A percentile compares a stretch with the other conserved stretches of the same genome.
Conservation (phyloP, 768 basidiomycete genomes). For the Cantharellus cinnabarinus region DNA sequence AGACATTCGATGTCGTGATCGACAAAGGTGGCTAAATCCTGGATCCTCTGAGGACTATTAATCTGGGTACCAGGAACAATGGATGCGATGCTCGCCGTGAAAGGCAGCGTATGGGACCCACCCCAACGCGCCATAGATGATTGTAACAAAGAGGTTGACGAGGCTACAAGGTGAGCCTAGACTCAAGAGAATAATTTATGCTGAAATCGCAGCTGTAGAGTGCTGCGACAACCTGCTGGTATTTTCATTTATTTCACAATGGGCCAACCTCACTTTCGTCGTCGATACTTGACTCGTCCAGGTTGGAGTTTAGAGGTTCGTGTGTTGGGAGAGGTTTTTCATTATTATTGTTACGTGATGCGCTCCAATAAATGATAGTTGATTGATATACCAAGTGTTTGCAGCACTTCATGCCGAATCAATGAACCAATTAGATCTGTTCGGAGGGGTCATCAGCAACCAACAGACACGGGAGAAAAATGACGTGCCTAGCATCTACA, state of each 20-base stretch:
- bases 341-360: constrained; percentile 63
- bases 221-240: constrained; percentile 38
- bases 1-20: constrained; percentile 56
- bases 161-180: constrained; percentile 37
- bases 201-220: constrained; percentile 20
- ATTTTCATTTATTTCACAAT: constrained; percentile 67
- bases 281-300: constrained; percentile 36
- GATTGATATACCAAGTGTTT: not conserved
- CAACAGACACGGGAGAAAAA: not conserved
- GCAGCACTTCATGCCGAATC: not conserved
- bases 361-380: constrained; percentile 11
- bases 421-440: not conserved
- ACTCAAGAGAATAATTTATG: not conserved
- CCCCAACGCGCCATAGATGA: constrained; percentile 46
- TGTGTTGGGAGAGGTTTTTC: constrained; percentile 59
- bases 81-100: constrained; percentile 77
- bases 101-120: constrained; percentile 75
- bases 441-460: not conserved
- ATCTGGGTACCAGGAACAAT: constrained; percentile 35
- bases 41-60: not conserved
- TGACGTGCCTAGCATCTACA: constrained; percentile 51
- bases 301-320: constrained; percentile 43
- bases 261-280: constrained; percentile 76
- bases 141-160: constrained; percentile 57
- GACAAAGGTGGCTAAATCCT: constrained; percentile 40